phyloP scores from a whole-genome alignment of 495 filamentous ascomycete species.

The Neurospora sp. region DNA sequence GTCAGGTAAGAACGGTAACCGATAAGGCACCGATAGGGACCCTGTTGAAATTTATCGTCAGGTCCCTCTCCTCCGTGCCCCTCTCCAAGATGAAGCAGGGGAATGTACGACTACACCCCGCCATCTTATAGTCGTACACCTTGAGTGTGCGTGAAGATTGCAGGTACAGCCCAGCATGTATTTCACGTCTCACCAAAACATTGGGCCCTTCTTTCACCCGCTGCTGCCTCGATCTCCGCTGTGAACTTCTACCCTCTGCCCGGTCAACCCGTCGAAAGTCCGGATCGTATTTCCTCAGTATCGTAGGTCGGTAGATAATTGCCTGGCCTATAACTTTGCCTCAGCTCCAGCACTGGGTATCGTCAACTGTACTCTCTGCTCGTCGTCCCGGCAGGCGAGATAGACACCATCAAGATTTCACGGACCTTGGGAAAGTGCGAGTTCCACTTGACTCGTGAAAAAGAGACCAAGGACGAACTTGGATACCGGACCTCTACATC shows the following conservation, averaged over 20 bases:
- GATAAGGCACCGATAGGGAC: neutral
- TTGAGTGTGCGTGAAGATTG: neutral
- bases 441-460: neutral
- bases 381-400: neutral
- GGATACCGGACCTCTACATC: neutral
- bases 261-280: neutral
- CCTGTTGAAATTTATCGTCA: neutral
- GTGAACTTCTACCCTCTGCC: neutral
- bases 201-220: neutral
- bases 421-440: neutral
- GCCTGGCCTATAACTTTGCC: neutral
- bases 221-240: neutral
- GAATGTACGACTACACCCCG: neutral
- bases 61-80: neutral
- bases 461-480: neutral
- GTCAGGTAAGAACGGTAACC: neutral
- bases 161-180: neutral
- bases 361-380: neutral
- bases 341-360: neutral
- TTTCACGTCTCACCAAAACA: neutral
- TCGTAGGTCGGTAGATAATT: neutral
- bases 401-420: neutral
- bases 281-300: neutral
- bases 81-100: neutral
- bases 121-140: neutral